Conservation (phyloP, 148 eudicot species). For the Rheum nobile region DNA sequence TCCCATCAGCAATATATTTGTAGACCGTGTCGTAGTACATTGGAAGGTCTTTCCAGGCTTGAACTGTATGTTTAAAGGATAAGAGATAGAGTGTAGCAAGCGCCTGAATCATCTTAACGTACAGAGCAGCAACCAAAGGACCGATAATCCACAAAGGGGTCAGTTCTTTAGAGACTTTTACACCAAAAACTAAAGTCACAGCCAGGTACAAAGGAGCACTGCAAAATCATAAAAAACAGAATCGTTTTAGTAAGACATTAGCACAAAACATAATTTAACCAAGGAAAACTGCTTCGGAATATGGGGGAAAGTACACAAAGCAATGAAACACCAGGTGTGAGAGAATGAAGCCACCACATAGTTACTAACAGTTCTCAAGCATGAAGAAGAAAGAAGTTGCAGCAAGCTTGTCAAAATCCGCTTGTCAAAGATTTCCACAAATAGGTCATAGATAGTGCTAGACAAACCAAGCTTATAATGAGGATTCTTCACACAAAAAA, state of each 20-base stretch:
- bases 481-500: background rate
- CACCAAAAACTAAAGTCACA: constrained; percentile 55
- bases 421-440: background rate
- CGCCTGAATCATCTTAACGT: constrained; percentile 3
- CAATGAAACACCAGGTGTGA: background rate
- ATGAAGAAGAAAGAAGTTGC: background rate
- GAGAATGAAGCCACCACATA: background rate
- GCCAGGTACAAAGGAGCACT: constrained; percentile 63
- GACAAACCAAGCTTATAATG: background rate
- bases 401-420: background rate
- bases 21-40: background rate
- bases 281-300: background rate
- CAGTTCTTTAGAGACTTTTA: constrained; percentile 72
- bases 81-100: constrained; percentile 1
- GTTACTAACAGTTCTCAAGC: background rate
- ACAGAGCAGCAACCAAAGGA: constrained; percentile 22
- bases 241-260: background rate
- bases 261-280: background rate
- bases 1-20: constrained; percentile 1
- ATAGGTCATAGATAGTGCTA: background rate
- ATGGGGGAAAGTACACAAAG: background rate
- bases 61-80: background rate
- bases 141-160: constrained; percentile 82
- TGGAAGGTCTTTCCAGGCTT: background rate
- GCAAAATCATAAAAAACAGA: constrained; percentile 21